Evolutionary conservation across 495 filamentous ascomycete species (phyloP).

Genomic region (Aspergillus bridgeri): DNA sequence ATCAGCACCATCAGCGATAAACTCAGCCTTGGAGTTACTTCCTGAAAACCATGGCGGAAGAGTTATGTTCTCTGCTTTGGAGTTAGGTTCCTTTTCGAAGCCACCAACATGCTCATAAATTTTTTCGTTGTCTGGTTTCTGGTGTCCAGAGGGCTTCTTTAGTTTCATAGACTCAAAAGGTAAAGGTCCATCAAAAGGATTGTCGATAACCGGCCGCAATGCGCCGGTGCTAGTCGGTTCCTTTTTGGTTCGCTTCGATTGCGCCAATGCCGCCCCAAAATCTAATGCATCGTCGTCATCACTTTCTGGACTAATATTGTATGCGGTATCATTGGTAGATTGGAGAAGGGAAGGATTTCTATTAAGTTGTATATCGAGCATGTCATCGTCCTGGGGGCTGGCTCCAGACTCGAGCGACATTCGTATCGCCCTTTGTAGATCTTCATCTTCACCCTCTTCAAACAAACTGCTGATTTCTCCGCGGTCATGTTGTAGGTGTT

Average conservation of each 20-base stretch:
- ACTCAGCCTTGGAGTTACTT: slow-evolving; percentile 26
- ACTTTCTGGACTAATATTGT: slow-evolving; percentile 27
- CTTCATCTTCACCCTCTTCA: slow-evolving; percentile 63
- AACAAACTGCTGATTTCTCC: slow-evolving; percentile 41
- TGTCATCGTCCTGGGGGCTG: slow-evolving; percentile 28
- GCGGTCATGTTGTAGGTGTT: slow-evolving; percentile 21
- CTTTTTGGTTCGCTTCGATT: slow-evolving; percentile 34
- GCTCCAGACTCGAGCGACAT: slow-evolving; percentile 59
- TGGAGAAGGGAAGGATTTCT: slow-evolving; percentile 16
- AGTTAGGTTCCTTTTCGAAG: slow-evolving; percentile 53
- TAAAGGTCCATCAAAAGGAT: slow-evolving; percentile 66
- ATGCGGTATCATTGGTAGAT: slow-evolving; percentile 9
- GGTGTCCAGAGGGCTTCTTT: slow-evolving; percentile 51
- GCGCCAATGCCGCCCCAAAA: slow-evolving; percentile 41
- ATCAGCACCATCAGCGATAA: slow-evolving; percentile 31
- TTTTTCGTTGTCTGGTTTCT: slow-evolving; percentile 31
- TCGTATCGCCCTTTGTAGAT: slow-evolving; percentile 76
- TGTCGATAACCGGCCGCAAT: slow-evolving; percentile 2
- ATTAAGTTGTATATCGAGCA: slow-evolving; percentile 35
- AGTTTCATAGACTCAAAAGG: slow-evolving; percentile 87
- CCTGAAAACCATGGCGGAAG: slow-evolving; percentile 84
- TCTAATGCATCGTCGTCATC: slow-evolving; percentile 42
- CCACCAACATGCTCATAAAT: slow-evolving; percentile 62
- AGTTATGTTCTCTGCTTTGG: slow-evolving; percentile 51
- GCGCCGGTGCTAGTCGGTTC: slow-evolving; percentile 15